Evolutionary conservation across 768 basidiomycete species (phyloP).

Genomic region (Psilocybe subaeruginosa): DNA sequence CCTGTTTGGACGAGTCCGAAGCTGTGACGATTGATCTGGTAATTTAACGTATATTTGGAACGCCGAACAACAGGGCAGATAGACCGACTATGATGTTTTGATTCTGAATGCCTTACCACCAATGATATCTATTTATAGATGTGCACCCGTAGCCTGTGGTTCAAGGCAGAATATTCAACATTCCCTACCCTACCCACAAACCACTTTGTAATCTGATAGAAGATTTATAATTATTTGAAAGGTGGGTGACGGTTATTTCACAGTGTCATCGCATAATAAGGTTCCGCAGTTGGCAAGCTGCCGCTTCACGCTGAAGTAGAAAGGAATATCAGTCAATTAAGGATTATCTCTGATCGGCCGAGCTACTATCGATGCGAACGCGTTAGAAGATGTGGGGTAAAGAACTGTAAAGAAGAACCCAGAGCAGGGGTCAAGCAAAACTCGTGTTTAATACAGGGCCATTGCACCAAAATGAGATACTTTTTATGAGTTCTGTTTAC

Average conservation of each 20-base stretch:
- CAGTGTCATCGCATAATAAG: neutral
- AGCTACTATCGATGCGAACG: neutral
- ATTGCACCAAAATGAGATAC: neutral
- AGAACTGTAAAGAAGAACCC: neutral
- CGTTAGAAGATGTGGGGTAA: neutral
- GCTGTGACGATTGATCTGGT: constrained; percentile 32
- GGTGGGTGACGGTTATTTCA: neutral
- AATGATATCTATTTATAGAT: neutral
- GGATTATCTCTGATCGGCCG: neutral
- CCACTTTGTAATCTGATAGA: neutral
- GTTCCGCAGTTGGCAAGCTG: too few relatives aligned
- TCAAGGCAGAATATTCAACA: too few relatives aligned
- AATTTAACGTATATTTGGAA: neutral
- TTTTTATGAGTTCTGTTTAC: neutral
- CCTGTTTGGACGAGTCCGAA: constrained; percentile 65
- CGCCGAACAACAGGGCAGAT: neutral
- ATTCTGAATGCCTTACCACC: neutral
- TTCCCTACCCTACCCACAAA: too few relatives aligned
- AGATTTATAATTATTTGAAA: neutral
- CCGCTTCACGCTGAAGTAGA: too few relatives aligned
- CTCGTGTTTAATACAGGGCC: neutral
- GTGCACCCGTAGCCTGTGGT: neutral
- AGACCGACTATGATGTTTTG: neutral
- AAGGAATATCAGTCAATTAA: neutral
- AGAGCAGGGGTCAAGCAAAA: neutral